These are phyloP conservation scores for Tetrahymena thermophila DNA, from an alignment of 73 alveolate species.

Conservation along the genomic window DNA sequence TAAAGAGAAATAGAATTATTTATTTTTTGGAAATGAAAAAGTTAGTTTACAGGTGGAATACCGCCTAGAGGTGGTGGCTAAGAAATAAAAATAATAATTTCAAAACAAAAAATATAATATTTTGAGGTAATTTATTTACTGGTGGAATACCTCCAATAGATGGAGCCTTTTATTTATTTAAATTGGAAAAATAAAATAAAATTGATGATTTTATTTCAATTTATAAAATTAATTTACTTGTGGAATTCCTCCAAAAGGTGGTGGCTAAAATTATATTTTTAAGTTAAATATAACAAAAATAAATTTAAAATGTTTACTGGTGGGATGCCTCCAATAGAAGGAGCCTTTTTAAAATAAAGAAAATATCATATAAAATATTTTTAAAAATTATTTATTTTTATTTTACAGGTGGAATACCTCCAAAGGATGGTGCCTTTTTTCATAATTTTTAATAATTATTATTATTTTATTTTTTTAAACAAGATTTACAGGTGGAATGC, in stretches of 20 bases:
- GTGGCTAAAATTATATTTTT: not conserved
- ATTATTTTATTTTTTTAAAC: too few species aligned
- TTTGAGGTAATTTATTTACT: not conserved
- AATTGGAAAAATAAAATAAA: not conserved
- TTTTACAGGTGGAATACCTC: not conserved
- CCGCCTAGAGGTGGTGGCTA: not conserved
- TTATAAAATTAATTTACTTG: not conserved
- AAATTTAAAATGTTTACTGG: not conserved
- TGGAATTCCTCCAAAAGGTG: not conserved
- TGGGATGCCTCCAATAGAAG: not conserved
- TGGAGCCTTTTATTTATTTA: not conserved
- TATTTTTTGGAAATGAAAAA: not conserved
- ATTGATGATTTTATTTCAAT: not conserved
- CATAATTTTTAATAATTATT: too few species aligned
- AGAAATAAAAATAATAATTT: not conserved
- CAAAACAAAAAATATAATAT: not conserved
- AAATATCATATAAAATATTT: too few species aligned
- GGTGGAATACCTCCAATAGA: not conserved
- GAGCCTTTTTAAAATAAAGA: not conserved
- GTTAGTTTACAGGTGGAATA: not conserved
- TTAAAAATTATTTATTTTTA: too few species aligned
- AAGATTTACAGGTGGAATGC: not conserved
- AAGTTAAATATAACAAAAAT: not conserved
- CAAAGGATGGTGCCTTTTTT: too few species aligned
- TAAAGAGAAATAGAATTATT: not conserved